Evolutionary conservation across 2,329 filamentous ascomycete species (phyloP), one percentile per base, ranked within the genome.

Genomic region (Pseudocercospora crystallina): DNA sequence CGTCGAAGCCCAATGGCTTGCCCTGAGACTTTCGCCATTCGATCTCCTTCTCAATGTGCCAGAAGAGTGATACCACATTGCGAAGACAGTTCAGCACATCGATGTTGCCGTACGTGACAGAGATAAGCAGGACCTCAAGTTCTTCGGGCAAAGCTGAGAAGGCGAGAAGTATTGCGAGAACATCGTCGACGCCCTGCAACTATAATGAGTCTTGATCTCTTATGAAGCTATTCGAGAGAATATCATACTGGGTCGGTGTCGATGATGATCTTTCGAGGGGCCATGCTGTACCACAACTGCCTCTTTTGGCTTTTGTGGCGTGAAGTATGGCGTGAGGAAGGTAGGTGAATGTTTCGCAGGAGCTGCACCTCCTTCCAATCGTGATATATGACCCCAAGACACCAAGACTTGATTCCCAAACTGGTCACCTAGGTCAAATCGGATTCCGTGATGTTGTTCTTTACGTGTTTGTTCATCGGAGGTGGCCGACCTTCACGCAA

Each of bases 101-200:
- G 15, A 97, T 89, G 67, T 99, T 99, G 49, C 94, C 94, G 70
- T 94, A 96, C 1, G 91, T 96, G 53, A 96, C 80, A 1, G 90
- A 95, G 49, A 99, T 79, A 70, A 97, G 80, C 40, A 88, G 71
- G 32, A 97, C 77, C 69, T 97, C 89, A 15, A 97, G 77, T 66
- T 97, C 92, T 61, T 95, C 87, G 0, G 87, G 81, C 17, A 82
- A 83, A 31, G 89, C 85, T 46, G 90, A 87, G 53, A 97, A 81
- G 3, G 94, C 91, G 43, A 97, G 79, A 31, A 99, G 79, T 69
- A 97, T 80, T 29, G 37, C 33, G n/a, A 46, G 34, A 17, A 53
- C 36, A 30, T 53, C 39, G 29, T 49, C 43, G n/a, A 49, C 45
- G 26, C 48, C 48, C 48, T 51, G 11, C 3, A 2, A 12, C 8